Evolutionary conservation across 2,329 filamentous ascomycete genomes (phyloP).

Genomic region (Monilinia laxa): DNA sequence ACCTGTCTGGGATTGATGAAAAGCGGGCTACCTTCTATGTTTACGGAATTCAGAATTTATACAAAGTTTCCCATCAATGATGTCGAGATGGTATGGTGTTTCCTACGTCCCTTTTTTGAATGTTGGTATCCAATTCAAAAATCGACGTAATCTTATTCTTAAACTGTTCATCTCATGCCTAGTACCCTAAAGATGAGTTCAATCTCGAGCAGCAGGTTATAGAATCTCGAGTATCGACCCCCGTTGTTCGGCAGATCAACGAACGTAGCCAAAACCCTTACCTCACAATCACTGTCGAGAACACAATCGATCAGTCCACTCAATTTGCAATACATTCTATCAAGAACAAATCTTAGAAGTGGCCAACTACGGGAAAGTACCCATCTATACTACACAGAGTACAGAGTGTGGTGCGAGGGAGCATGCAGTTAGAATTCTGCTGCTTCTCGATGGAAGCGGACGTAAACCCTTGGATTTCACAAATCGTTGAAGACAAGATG

Average conservation of each 20-base stretch:
- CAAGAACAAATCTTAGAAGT: background rate
- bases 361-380: background rate
- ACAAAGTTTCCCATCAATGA: no score
- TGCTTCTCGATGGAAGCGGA: background rate
- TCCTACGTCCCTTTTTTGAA: no score
- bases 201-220: background rate
- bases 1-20: no score
- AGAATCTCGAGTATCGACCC: background rate
- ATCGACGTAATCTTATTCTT: background rate
- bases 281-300: background rate
- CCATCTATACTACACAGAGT: background rate
- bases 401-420: background rate
- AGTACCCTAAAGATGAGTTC: background rate
- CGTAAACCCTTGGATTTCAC: background rate
- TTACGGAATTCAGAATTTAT: no score
- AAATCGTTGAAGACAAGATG: background rate
- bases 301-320: background rate
- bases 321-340: background rate
- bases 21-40: no score
- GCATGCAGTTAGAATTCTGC: background rate
- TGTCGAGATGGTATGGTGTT: no score
- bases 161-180: background rate
- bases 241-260: background rate
- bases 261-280: background rate
- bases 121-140: background rate